These are phyloP conservation scores for Aspergillus carlsbadensis DNA, from an alignment of 495 filamentous ascomycete genomes.

Conservation along the genomic window DNA sequence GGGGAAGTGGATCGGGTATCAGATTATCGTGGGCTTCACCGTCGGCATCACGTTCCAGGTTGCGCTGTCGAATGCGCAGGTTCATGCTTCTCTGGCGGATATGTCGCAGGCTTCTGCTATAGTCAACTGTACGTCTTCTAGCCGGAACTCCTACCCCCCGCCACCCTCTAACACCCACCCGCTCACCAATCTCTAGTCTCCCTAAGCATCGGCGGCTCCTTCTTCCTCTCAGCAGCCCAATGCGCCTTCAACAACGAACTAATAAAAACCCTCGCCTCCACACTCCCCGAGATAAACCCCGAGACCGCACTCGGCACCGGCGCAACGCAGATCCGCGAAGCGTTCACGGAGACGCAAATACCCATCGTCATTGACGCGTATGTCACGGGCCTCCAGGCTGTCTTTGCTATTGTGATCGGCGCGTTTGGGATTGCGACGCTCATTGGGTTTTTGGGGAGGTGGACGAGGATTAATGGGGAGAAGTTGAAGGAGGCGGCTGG, in stretches of 20 bases:
- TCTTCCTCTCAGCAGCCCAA: not conserved
- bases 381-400: not conserved
- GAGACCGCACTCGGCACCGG: not conserved
- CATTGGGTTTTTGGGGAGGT: not conserved
- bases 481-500: not conserved
- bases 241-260: not conserved
- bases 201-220: not conserved
- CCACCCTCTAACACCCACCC: too few species aligned
- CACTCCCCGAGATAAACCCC: not conserved
- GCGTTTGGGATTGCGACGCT: not conserved
- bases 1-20: slow-evolving; percentile 45
- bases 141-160: not conserved
- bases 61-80: not conserved
- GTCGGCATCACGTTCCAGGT: not conserved
- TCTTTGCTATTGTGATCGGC: not conserved
- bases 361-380: not conserved
- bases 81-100: not conserved
- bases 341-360: not conserved
- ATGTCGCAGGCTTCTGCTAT: not conserved
- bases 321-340: slow-evolving; percentile 8
- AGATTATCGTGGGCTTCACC: not conserved
- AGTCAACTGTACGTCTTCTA: not conserved
- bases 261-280: not conserved
- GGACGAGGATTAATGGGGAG: not conserved
- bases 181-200: not conserved